Percentiles rank a stretch among this genome's conserved stretches.
These are phyloP conservation scores for Adansonia gregorii DNA, from an alignment of 441 rosid genomes.

Conservation along the genomic window DNA sequence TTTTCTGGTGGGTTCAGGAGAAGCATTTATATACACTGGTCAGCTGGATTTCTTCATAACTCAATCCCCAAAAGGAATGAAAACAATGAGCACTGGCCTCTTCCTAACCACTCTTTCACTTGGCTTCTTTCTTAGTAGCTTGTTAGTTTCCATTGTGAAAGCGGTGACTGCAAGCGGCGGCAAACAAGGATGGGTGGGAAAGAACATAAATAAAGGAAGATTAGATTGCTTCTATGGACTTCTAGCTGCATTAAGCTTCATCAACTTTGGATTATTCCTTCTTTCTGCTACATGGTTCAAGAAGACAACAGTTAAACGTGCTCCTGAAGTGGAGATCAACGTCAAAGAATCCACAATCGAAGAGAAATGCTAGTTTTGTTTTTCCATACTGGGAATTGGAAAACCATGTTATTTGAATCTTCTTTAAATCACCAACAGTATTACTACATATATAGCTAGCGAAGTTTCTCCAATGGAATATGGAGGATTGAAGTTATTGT, in stretches of 20 bases:
- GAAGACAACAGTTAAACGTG: conserved; percentile 25
- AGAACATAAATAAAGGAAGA: conserved; percentile 55
- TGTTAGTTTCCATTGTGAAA: conserved; percentile 53
- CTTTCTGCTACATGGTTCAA: conserved; percentile 49
- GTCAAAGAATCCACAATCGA: conserved; percentile 9
- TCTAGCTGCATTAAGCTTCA: conserved; percentile 47
- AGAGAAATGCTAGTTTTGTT: conserved; percentile 26
- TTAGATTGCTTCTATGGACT: conserved; percentile 62
- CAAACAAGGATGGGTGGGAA: conserved; percentile 54
- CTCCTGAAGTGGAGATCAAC: conserved; percentile 19
- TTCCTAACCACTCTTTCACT: conserved; percentile 63
- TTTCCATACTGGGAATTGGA: background rate
- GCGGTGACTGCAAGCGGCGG: conserved; percentile 37
- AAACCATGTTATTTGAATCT: background rate
- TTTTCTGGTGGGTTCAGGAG: conserved; percentile 81
- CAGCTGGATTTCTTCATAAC: conserved; percentile 96
- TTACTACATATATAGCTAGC: background rate
- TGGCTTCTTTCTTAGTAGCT: conserved; percentile 58
- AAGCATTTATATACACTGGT: conserved; percentile 89
- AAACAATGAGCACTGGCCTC: conserved; percentile 63
- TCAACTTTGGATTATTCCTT: conserved; percentile 49
- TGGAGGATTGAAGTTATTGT: background rate
- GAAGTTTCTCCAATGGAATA: background rate
- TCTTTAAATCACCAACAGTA: background rate
- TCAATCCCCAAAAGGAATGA: conserved; percentile 89